These are phyloP conservation scores for Colletotrichum cordylinicola DNA, from an alignment of 2,329 filamentous ascomycete species.

Conservation along the genomic window DNA sequence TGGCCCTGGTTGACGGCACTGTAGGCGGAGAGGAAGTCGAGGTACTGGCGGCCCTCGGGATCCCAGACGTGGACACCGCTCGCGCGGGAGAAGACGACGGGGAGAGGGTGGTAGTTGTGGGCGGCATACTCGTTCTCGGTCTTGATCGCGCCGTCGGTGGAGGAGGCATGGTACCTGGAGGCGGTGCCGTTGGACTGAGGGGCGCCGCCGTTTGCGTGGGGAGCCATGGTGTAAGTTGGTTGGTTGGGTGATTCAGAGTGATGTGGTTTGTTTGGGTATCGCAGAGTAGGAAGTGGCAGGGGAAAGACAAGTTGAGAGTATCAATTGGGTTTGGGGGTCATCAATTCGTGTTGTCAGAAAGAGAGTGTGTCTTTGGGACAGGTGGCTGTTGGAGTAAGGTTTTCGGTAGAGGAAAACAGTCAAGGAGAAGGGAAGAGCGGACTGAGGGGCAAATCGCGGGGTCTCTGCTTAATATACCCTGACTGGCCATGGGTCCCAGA, in stretches of 20 bases:
- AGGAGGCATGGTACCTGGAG: constrained; percentile 72
- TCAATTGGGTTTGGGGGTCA: constrained; percentile 10
- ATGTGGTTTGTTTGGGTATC: background rate
- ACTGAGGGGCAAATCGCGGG: constrained; percentile 23
- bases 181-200: constrained; percentile 37
- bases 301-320: background rate
- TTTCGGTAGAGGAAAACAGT: constrained; percentile 2
- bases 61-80: constrained; percentile 93
- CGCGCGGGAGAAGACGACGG: constrained; percentile 88
- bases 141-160: constrained; percentile 80
- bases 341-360: constrained; percentile 2
- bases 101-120: constrained; percentile 98
- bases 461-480: constrained; percentile 18
- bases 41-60: constrained; percentile 92
- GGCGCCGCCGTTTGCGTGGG: constrained; percentile 56
- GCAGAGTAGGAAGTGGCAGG: background rate
- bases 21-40: constrained; percentile 98
- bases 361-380: constrained; percentile 15
- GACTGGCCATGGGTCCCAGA: background rate
- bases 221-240: constrained; percentile 53
- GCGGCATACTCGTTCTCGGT: constrained; percentile 86
- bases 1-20: constrained; percentile 98
- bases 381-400: constrained; percentile 10
- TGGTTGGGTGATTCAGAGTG: background rate
- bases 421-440: constrained; percentile 13